A percentile compares a stretch with the other conserved stretches of the same genome.
phyloP scores from a whole-genome alignment of 495 filamentous ascomycete genomes.

The Trichocladium antarcticum region DNA sequence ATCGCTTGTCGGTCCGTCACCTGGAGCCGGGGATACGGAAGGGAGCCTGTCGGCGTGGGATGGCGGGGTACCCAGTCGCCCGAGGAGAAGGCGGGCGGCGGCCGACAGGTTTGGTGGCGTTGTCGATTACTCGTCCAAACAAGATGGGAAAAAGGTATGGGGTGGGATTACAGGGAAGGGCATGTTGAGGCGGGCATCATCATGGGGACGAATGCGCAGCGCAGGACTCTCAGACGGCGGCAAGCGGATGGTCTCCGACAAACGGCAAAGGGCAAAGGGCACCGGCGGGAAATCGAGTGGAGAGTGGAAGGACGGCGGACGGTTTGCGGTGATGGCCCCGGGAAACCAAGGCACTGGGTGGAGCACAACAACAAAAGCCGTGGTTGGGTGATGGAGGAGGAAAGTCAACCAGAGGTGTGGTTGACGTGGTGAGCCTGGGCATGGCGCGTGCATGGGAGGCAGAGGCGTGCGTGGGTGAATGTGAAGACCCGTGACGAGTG shows the following conservation, averaged over 20 bases:
- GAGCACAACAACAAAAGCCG: conserved; percentile 1
- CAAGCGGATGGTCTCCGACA: background rate
- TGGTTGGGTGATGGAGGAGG: conserved; percentile 1
- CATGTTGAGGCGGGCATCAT: conserved; percentile 22
- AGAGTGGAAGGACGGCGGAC: background rate
- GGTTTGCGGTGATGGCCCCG: too few species aligned
- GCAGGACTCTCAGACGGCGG: background rate
- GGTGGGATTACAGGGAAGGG: conserved; percentile 11
- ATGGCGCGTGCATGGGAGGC: conserved; percentile 5
- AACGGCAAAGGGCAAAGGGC: too few species aligned
- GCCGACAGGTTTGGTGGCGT: background rate
- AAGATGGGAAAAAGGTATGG: conserved; percentile 1
- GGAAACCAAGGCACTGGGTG: background rate
- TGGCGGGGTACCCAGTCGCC: background rate
- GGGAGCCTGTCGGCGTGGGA: background rate
- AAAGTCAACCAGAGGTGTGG: background rate
- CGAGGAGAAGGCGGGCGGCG: background rate
- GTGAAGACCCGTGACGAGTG: conserved; percentile 21
- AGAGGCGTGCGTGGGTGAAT: background rate
- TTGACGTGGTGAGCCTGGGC: conserved; percentile 12
- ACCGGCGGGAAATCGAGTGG: too few species aligned
- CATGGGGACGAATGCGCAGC: background rate
- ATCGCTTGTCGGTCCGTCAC: background rate
- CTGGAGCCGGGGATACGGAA: background rate
- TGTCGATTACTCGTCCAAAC: conserved; percentile 4